Evolutionary conservation across 2,329 filamentous ascomycete species (phyloP).

Genomic region (Exophiala mesophila): DNA sequence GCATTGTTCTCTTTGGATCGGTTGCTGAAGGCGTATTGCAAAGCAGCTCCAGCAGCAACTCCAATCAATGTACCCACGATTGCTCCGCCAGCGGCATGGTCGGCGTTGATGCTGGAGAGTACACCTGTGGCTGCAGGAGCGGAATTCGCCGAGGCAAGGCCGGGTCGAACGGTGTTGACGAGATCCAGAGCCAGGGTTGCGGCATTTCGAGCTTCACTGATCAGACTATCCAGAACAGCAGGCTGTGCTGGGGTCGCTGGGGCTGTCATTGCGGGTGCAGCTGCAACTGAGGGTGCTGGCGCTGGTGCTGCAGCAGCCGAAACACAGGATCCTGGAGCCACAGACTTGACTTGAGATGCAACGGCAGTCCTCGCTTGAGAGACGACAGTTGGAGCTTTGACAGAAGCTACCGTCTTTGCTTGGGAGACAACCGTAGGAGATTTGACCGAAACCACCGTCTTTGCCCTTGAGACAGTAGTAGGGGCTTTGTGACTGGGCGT

Average conservation of each 20-base stretch:
- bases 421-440: conserved; percentile 8
- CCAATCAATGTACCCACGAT: conserved; percentile 73
- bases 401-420: conserved; percentile 1
- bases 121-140: conserved; percentile 19
- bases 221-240: conserved; percentile 32
- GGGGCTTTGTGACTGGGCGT: conserved; percentile 11
- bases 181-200: conserved; percentile 24
- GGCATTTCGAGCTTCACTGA: conserved; percentile 38
- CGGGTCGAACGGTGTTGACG: conserved; percentile 22
- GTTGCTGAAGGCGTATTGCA: conserved; percentile 69
- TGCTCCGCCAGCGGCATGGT: conserved; percentile 49
- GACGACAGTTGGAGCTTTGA: conserved; percentile 12
- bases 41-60: conserved; percentile 69
- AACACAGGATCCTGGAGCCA: conserved; percentile 3
- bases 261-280: conserved; percentile 2
- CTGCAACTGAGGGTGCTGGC: neutral
- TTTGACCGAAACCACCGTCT: conserved; percentile 3
- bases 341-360: conserved; percentile 9
- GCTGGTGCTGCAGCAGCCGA: conserved; percentile 5
- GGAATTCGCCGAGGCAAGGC: conserved; percentile 9
- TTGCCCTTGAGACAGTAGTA: conserved; percentile 4
- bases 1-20: conserved; percentile 30
- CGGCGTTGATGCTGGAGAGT: conserved; percentile 28
- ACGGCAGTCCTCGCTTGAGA: conserved; percentile 6
- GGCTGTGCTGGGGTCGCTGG: conserved; percentile 24